Evolutionary conservation across 371 early-diverging fungal genomes (phyloP).

Genomic region (Lichtheimia ramosa): DNA sequence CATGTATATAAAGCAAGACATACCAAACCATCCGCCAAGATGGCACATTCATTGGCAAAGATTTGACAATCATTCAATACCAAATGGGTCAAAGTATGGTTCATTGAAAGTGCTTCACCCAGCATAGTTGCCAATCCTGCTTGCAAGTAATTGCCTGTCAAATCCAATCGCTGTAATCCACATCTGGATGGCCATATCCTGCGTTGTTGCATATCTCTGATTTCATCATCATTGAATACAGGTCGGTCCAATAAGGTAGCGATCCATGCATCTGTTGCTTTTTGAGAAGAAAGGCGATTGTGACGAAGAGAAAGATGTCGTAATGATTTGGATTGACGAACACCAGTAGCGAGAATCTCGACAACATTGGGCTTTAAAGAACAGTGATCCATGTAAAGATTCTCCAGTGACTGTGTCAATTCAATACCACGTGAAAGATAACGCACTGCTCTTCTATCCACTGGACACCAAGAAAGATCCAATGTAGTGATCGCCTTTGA

Average conservation of each 20-base stretch:
- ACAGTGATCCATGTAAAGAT: constrained; percentile 60
- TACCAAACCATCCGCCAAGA: constrained; percentile 62
- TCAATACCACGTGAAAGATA: constrained; percentile 60
- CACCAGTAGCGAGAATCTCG: constrained; percentile 54
- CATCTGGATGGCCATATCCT: constrained; percentile 9
- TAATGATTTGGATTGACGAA: constrained; percentile 50
- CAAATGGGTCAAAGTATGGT: constrained; percentile 47
- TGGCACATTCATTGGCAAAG: constrained; percentile 42
- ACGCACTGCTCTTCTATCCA: constrained; percentile 56
- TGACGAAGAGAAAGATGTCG: constrained; percentile 53
- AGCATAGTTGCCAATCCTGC: constrained; percentile 42
- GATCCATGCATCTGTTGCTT: constrained; percentile 48
- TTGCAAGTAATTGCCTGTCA: constrained; percentile 54
- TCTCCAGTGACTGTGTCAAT: constrained; percentile 48
- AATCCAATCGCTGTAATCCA: constrained; percentile 50
- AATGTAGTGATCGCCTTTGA: constrained; percentile 38
- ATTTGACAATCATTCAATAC: constrained; percentile 55
- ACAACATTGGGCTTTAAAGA: constrained; percentile 49
- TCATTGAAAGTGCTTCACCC: constrained; percentile 52
- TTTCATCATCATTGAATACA: constrained; percentile 37
- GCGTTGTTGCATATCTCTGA: constrained; percentile 14
- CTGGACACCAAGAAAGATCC: constrained; percentile 31
- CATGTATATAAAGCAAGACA: no score
- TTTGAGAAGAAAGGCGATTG: constrained; percentile 45
- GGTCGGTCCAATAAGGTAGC: constrained; percentile 43